Base-by-base conservation (phyloP, 176 grass and related monocot genomes). In the Otatea glauca region DNA sequence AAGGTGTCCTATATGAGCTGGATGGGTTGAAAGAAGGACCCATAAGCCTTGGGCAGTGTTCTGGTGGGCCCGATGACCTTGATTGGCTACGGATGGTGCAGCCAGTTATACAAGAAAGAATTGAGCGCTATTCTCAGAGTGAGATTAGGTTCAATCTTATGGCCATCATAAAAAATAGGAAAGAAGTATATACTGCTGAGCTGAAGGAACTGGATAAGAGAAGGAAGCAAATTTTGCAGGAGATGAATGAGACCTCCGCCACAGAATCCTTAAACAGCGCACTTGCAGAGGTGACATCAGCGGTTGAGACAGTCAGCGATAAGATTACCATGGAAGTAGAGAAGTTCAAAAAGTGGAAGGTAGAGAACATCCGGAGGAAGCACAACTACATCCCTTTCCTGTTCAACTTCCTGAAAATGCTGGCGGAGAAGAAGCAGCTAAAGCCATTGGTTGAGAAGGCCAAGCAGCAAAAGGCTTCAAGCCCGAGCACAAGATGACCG, bases 311-410 rank as follows among this genome's bases (percentile, higher is more conserved):
- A 4, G 49, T 92, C 35, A 86, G 60, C 0, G 93, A 94, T 81
- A 99, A 94, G 90, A 89, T 99, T 29, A 83, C 88, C 73, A 92
- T 94, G 91, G 96, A 99, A 80, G 96, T 94, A 73, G 96, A 99
- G 56, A 99, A 99, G 88, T 99, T 99, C 68, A 99, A 90, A 76
- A 96, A 99, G 83, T 99, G 96, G 96, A 94, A 92, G 77, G 89
- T 53, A 0, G 96, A 99, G 83, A 99, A 99, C 76, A 86, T 99
- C 3, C 64, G 96, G 67, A 92, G 93, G 90, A 99, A 99, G 81
- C 96, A 99, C 74, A 99, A 99, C 34, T 99, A 99, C 80, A 99
- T 99, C 60, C 96, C 96, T 2, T 99, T 99, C 85, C 76, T 97
- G 7, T 97, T 97, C 77, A 97, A 97, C 84, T 84, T 97, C 20